Conservation (phyloP, 352 stramenopile species). For the Aphanomyces astaci region DNA sequence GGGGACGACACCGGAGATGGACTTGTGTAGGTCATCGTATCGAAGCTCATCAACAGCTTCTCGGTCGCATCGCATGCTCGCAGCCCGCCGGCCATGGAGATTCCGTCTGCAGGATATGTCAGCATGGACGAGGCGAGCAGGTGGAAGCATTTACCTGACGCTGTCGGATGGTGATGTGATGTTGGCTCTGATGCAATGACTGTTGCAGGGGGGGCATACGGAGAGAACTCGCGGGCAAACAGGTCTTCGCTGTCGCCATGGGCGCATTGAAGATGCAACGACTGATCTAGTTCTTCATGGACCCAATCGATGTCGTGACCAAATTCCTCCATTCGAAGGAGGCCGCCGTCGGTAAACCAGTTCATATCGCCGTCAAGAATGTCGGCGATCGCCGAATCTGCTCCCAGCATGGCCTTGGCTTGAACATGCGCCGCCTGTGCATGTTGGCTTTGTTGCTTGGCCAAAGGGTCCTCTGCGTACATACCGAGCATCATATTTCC, state of each 20-base stretch:
- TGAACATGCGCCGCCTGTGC: conserved; percentile 1
- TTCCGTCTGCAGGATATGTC: conserved; percentile 27
- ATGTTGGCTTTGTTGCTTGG: conserved; percentile 19
- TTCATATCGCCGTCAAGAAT: conserved; percentile 23
- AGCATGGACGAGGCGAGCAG: background rate
- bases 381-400: conserved; percentile 15
- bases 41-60: conserved; percentile 83
- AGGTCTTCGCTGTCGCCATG: conserved; percentile 30
- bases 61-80: conserved; percentile 38
- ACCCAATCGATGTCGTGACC: conserved; percentile 80
- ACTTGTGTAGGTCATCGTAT: conserved; percentile 79
- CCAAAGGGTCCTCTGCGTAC: conserved; percentile 23
- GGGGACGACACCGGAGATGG: conserved; percentile 63
- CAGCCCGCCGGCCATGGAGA: conserved; percentile 31
- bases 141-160: conserved; percentile 8
- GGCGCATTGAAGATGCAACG: conserved; percentile 46
- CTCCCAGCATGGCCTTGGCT: background rate
- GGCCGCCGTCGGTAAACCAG: conserved; percentile 76
- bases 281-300: conserved; percentile 55
- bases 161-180: conserved; percentile 15
- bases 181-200: background rate
- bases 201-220: conserved; percentile 33
- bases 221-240: conserved; percentile 52
- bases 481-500: conserved; percentile 21
- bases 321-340: conserved; percentile 62